Evolutionary conservation across 768 basidiomycete species (phyloP).

Genomic region (Leccinellum albellum): DNA sequence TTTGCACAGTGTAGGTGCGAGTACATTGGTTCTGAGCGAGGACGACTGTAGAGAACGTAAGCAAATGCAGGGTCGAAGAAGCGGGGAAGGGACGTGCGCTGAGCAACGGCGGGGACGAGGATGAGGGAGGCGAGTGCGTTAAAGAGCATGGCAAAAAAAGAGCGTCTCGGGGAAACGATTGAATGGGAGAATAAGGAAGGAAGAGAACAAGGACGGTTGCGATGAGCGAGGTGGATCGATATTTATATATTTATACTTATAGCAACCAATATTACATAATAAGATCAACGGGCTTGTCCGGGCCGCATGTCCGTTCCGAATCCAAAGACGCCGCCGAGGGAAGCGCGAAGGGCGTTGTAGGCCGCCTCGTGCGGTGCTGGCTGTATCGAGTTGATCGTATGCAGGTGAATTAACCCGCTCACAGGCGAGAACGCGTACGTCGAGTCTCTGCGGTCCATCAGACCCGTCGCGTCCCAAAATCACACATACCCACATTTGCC

Average conservation of each 20-base stretch:
- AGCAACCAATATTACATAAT: background rate
- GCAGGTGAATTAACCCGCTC: constrained; percentile 60
- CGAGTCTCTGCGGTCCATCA: constrained; percentile 46
- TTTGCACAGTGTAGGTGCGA: constrained; percentile 56
- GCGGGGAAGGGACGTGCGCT: constrained; percentile 31
- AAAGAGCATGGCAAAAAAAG: constrained; percentile 36
- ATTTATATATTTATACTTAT: background rate
- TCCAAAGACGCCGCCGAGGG: constrained; percentile 27
- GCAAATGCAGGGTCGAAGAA: constrained; percentile 3
- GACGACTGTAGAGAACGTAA: constrained; percentile 14
- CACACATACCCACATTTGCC: constrained; percentile 58
- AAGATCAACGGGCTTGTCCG: background rate
- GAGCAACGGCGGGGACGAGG: constrained; percentile 45
- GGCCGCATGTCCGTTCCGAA: constrained; percentile 16
- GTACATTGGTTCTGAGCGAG: constrained; percentile 39
- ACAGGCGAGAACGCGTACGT: constrained; percentile 71
- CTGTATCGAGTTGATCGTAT: constrained; percentile 71
- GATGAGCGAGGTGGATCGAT: background rate
- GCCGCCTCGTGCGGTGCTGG: constrained; percentile 72
- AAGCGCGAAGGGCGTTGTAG: constrained; percentile 54
- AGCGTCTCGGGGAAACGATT: constrained; percentile 16
- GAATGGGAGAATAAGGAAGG: constrained; percentile 1
- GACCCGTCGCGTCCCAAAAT: background rate
- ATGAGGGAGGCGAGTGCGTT: constrained; percentile 38
- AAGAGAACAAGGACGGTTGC: background rate